Base-by-base conservation (phyloP, 148 eudicot species). In the Hydrangea macrophylla region DNA sequence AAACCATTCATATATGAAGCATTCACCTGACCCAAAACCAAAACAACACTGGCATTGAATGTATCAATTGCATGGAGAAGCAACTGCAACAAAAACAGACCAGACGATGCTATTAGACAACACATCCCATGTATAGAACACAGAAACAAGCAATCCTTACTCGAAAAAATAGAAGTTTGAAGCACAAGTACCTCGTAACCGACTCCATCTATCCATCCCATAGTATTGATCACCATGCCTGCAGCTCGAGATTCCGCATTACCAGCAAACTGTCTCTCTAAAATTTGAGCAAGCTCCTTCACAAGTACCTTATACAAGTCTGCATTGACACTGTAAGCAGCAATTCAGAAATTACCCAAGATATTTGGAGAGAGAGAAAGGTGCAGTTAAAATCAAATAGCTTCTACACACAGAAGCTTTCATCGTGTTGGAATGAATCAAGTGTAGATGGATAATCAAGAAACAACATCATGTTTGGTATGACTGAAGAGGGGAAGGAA, bases 201-300 rank as follows among this genome's bases (percentile, higher is more conserved):
- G 55, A 82, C 80, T 74, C 92, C 96, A 64, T 94, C 98, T 62
- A 87, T 85, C 96, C 96, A 94, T 67, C 98, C 98, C 98, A 94
- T 94, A 70, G 98, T 94, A 82, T 94, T 94, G 70, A 94, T 85
- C 36, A 94, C 97, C 98, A 94, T 86, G 76, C 97, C 98, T 9
- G 97, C 85, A 67, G 98, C 97, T 73, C 96, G 82, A 71, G 98
- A 94, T 58, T 94, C 96, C 28, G 74, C 61, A 82, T 94, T 94
- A 63, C 90, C 96, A 17, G 88, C 73, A 77, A 94, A 90, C 70
- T 90, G 98, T 71, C 76, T 88, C 73, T 87, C 96, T 60, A 94
- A 74, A 59, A 78, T 83, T 73, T 83, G 85, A 68, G 96, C 83
- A 70, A 94, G 98, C 80, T 88, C 97, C 78, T 88, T 88, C 28